These are phyloP conservation scores for Penicillium taxi DNA, from an alignment of 495 filamentous ascomycete species.

Conservation along the genomic window DNA sequence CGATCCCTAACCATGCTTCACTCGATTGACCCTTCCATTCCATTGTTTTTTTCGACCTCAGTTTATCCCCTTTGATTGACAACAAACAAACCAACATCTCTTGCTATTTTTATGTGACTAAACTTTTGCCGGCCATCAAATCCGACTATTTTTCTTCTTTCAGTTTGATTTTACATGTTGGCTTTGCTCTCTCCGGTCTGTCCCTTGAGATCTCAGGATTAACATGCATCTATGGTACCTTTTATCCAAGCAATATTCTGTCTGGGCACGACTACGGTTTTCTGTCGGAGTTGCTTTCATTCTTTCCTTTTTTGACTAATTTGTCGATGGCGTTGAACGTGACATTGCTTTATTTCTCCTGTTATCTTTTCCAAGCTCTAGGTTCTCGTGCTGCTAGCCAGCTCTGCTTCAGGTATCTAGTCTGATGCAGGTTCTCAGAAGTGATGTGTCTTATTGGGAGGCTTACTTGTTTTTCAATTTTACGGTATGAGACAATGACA, in stretches of 20 bases:
- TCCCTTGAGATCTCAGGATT: not conserved
- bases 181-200: not conserved
- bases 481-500: not conserved
- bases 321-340: too few species aligned
- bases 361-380: too few species aligned
- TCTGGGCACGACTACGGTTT: conserved; percentile 6
- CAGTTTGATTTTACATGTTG: conserved; percentile 1
- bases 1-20: not conserved
- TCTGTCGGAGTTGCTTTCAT: not conserved
- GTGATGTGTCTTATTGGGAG: not conserved
- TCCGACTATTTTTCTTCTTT: not conserved
- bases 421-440: too few species aligned
- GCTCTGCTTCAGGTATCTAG: too few species aligned
- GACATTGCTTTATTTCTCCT: too few species aligned
- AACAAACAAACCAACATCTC: too few species aligned
- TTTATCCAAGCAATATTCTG: conserved; percentile 2
- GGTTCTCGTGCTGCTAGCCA: too few species aligned
- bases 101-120: not conserved
- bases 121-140: too few species aligned
- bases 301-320: conserved; percentile 1
- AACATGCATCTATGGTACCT: conserved; percentile 11
- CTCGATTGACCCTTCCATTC: not conserved
- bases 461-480: not conserved
- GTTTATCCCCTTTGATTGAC: too few species aligned
- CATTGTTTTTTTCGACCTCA: not conserved